These are phyloP conservation scores for Albatrellus ellisii DNA, from an alignment of 768 basidiomycete species.

Conservation along the genomic window DNA sequence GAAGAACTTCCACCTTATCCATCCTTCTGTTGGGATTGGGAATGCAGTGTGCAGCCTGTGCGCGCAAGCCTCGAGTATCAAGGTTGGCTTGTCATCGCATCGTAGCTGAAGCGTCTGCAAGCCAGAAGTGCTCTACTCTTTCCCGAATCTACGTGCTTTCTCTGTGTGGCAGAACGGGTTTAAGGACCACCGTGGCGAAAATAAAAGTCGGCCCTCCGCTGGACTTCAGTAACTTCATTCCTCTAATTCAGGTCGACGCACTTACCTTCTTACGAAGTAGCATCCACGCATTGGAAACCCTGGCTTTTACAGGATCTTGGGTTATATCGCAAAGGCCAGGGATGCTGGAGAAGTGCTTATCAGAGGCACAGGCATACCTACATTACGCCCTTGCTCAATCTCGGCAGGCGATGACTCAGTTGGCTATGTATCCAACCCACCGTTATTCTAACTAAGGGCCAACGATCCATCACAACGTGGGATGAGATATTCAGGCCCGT, in stretches of 20 bases:
- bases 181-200: slow-evolving; percentile 63
- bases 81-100: slow-evolving; percentile 28
- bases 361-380: slow-evolving; percentile 61
- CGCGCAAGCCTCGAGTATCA: slow-evolving; percentile 94
- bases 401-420: slow-evolving; percentile 68
- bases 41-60: slow-evolving; percentile 88
- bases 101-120: slow-evolving; percentile 21
- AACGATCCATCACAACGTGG: slow-evolving; percentile 75
- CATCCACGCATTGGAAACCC: slow-evolving; percentile 49
- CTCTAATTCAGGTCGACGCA: slow-evolving; percentile 11
- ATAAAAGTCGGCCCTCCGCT: slow-evolving; percentile 74
- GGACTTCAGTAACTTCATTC: slow-evolving; percentile 66
- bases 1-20: slow-evolving; percentile 96
- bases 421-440: slow-evolving; percentile 94
- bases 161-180: slow-evolving; percentile 81
- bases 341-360: slow-evolving; percentile 75
- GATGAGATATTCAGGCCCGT: slow-evolving; percentile 99
- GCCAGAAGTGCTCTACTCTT: slow-evolving; percentile 95
- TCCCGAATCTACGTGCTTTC: slow-evolving; percentile 85
- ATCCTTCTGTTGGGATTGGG: slow-evolving; percentile 71
- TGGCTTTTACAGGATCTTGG: slow-evolving; percentile 79
- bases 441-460: slow-evolving; percentile 85
- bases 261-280: background rate
- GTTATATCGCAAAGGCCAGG: slow-evolving; percentile 80
- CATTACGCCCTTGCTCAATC: background rate